Conservation (phyloP, 2,329 filamentous ascomycete genomes). For the Aspergillus texensis region DNA sequence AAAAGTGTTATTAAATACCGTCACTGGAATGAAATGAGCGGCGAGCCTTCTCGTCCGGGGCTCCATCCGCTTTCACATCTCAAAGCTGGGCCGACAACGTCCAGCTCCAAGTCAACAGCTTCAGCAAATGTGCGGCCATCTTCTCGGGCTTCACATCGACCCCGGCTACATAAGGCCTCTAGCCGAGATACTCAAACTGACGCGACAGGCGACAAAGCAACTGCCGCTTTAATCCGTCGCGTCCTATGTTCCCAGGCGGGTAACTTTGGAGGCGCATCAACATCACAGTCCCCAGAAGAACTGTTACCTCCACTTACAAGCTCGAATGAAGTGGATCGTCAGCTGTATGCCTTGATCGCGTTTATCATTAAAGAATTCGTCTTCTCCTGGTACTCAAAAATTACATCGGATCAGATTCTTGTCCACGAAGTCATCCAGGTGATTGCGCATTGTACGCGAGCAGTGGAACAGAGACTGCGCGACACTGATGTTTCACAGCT, state of each 20-base stretch:
- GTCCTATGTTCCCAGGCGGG: conserved; percentile 72
- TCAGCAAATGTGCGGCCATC: conserved; percentile 30
- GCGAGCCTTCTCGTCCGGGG: conserved; percentile 38
- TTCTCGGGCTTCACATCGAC: conserved; percentile 35
- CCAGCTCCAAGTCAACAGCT: conserved; percentile 39
- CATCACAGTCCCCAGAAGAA: conserved; percentile 71
- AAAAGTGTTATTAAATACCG: neutral
- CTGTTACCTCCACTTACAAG: conserved; percentile 89
- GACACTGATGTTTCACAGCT: conserved; percentile 81
- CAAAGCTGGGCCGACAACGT: conserved; percentile 40
- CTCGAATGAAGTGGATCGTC: conserved; percentile 88
- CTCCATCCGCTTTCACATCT: conserved; percentile 43
- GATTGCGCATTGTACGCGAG: conserved; percentile 87
- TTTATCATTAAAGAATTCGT: conserved; percentile 90
- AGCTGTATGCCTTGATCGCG: conserved; percentile 89
- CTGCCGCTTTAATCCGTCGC: conserved; percentile 76
- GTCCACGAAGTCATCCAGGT: conserved; percentile 85
- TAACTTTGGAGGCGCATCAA: conserved; percentile 51
- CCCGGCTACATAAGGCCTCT: conserved; percentile 28
- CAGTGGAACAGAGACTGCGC: conserved; percentile 81
- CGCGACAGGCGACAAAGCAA: conserved; percentile 75
- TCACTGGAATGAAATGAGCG: conserved; percentile 43
- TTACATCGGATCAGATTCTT: conserved; percentile 87
- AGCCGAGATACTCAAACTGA: conserved; percentile 44
- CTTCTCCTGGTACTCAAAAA: conserved; percentile 87